phyloP scores from a whole-genome alignment of 352 stramenopile genomes.

The Phytophthora pluvialis region DNA sequence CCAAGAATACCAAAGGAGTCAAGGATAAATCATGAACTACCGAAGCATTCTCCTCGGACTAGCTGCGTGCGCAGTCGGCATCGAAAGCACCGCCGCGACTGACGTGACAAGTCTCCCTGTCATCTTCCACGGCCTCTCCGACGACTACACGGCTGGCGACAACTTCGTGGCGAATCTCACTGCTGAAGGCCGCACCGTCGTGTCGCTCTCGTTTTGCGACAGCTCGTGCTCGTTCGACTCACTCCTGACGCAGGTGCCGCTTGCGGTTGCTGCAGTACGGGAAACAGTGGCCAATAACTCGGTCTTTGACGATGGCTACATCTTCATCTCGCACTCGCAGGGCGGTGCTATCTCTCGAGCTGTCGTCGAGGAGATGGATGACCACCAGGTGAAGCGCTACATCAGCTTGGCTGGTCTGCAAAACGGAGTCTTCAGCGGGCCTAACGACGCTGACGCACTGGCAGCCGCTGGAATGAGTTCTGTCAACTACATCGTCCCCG shows the following conservation, averaged over 20 bases:
- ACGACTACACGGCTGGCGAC: background rate
- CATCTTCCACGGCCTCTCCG: conserved; percentile 45
- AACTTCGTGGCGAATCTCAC: conserved; percentile 13
- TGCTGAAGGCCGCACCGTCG: conserved; percentile 6
- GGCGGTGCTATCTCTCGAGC: conserved; percentile 41
- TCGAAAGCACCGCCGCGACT: background rate
- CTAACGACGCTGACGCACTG: conserved; percentile 25
- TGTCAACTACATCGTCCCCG: background rate
- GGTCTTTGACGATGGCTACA: conserved; percentile 22
- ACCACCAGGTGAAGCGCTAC: conserved; percentile 48
- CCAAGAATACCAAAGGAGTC: background rate
- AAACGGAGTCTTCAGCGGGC: conserved; percentile 52
- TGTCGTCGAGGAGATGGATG: conserved; percentile 58
- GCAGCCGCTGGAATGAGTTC: background rate
- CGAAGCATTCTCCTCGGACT: background rate
- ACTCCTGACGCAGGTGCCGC: conserved; percentile 36
- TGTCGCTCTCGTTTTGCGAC: conserved; percentile 41
- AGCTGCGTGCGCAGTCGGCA: background rate
- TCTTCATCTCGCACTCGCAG: conserved; percentile 40
- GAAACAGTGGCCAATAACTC: conserved; percentile 21
- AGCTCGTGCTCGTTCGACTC: conserved; percentile 31
- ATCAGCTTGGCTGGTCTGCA: conserved; percentile 44
- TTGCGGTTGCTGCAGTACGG: conserved; percentile 40
- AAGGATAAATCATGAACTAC: background rate
- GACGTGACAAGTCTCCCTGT: conserved; percentile 26